Evolutionary conservation across 164 flowering plant species (phyloP).

Genomic region (grape (Vitis vinifera)): DNA sequence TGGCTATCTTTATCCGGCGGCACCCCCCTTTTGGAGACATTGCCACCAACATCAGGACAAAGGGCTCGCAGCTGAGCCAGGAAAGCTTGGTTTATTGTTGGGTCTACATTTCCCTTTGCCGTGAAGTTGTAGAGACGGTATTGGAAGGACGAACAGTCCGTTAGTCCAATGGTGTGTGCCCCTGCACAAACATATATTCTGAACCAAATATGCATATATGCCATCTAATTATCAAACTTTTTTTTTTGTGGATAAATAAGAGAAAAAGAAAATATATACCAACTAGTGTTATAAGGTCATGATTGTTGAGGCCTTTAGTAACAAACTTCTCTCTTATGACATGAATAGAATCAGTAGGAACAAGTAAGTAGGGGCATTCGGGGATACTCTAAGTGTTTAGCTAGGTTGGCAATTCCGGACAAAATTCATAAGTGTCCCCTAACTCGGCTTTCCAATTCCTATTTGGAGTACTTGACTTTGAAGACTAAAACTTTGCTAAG

Average conservation of each 20-base stretch:
- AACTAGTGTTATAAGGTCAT: slow-evolving; percentile 74
- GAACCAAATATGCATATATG: no score
- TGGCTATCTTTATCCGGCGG: slow-evolving; percentile 59
- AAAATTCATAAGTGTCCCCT: no score
- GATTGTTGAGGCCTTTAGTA: slow-evolving; percentile 62
- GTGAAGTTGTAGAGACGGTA: slow-evolving; percentile 79
- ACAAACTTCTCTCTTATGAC: slow-evolving; percentile 65
- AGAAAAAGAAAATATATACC: slow-evolving; percentile 34
- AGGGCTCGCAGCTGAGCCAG: slow-evolving; percentile 36
- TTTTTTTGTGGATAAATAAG: neutral
- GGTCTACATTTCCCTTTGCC: slow-evolving; percentile 62
- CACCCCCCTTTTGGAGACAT: slow-evolving; percentile 53
- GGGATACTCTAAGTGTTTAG: slow-evolving; percentile 3
- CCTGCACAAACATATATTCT: slow-evolving; percentile 33
- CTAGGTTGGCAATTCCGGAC: no score
- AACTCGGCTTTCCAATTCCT: no score
- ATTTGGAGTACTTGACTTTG: no score
- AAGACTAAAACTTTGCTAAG: no score
- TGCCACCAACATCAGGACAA: slow-evolving; percentile 50
- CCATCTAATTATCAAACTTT: no score
- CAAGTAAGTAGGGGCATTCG: slow-evolving; percentile 57
- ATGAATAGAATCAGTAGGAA: slow-evolving; percentile 51
- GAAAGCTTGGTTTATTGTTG: slow-evolving; percentile 47
- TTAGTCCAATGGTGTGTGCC: slow-evolving; percentile 77
- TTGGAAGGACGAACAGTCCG: slow-evolving; percentile 56